Evolutionary conservation across 73 alveolate genomes (phyloP), one percentile per base, ranked within the genome.

Genomic region (Tetrahymena thermophila): DNA sequence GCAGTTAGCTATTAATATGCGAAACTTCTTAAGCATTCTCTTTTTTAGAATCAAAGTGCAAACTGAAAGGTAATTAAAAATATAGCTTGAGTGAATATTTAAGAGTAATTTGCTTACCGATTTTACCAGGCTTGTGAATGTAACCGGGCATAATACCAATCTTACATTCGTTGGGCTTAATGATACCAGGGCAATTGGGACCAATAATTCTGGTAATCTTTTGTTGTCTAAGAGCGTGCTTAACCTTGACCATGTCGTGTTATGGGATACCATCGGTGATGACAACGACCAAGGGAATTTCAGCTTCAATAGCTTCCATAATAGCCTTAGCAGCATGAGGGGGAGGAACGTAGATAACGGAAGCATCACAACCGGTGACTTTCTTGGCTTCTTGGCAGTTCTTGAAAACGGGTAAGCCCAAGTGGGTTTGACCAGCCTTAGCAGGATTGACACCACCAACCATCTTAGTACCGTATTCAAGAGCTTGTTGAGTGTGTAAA

Each of bases 91-190:
- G 44, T 40, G 15, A 31, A 93, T 56, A 34, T 37, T 93, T 3
- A 50, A 35, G 95, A 37, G n/a, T 35, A 31, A 42, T 34, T 40
- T 93, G 85, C 93, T 58, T 96, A 85, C 99, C 99, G 94, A 98
- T 98, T 93, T 93, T 93, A 31, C 99, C 99, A 34, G 89, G 84
- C 94, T 97, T 96, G 98, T 98, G 99, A 94, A 98, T 97, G 95
- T 96, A 96, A 85, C 99, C 99, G 34, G 99, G 99, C 99, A 99
- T 99, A 96, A 99, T 99, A 83, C 99, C 99, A 93, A 99, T 99
- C 97, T 99, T 99, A 98, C 99, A 98, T 96, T 99, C 99, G 28
- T 98, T 98, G 23, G 99, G 99, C 98, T 99, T 99, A 96, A 99
- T 99, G 97, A 99, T 98, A 85, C 99, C 99, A 93, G 99, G 99